Evolutionary conservation across 495 filamentous ascomycete species (phyloP).

Genomic region (Neurospora terricola): DNA sequence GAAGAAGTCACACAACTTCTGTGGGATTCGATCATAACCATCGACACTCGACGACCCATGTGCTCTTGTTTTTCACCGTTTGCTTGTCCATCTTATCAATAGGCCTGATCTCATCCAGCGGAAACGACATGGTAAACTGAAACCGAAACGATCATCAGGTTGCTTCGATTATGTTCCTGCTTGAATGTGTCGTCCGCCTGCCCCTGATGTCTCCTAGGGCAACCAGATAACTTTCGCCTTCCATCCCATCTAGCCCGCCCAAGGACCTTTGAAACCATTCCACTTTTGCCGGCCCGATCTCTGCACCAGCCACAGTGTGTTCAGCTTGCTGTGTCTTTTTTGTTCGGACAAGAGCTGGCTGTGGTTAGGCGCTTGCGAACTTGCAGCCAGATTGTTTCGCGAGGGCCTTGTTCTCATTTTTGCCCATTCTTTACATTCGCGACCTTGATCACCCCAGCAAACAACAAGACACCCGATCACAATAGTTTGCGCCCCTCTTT

Average conservation of each 20-base stretch:
- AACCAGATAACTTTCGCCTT: not conserved
- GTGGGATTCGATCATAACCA: not conserved
- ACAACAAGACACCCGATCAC: not conserved
- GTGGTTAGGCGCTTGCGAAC: not conserved
- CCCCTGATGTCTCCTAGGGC: not conserved
- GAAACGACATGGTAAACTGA: not conserved
- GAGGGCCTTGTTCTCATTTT: not conserved
- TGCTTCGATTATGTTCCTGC: not conserved
- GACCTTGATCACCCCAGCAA: not conserved
- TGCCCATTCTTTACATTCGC: not conserved
- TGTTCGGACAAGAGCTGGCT: not conserved
- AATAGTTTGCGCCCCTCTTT: not conserved
- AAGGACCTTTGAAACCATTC: not conserved
- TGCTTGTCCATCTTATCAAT: not conserved
- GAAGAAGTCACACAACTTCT: not conserved
- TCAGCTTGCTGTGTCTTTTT: not conserved
- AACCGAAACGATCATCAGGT: not conserved
- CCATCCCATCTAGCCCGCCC: not conserved
- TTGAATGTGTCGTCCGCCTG: not conserved
- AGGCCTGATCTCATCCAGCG: not conserved
- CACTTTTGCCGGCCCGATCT: not conserved
- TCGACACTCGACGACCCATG: not conserved
- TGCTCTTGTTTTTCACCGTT: not conserved
- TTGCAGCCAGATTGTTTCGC: not conserved
- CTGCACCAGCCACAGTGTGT: not conserved